phyloP scores from a whole-genome alignment of 495 filamentous ascomycete genomes.

The Penicillium angulare region DNA sequence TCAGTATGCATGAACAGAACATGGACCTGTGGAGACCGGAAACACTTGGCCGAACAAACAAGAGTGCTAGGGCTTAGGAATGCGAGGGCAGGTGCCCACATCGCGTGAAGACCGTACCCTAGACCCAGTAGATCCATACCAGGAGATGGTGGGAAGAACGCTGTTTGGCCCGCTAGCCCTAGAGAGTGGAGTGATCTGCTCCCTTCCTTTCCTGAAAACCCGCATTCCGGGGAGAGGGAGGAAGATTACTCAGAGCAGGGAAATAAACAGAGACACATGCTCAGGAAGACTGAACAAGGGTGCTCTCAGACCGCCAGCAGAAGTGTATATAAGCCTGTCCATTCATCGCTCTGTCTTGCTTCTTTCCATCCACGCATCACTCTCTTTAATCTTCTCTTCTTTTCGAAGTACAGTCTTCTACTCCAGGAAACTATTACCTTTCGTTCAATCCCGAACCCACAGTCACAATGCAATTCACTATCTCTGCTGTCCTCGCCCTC shows the following conservation, averaged over 20 bases:
- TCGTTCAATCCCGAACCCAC: constrained; percentile 38
- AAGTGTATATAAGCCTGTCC: constrained; percentile 37
- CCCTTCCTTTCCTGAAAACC: constrained; percentile 25
- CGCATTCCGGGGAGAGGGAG: constrained; percentile 31
- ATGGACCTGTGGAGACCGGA: neutral
- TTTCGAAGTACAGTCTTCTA: constrained; percentile 25
- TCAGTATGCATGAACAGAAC: no score
- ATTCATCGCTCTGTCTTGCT: constrained; percentile 11
- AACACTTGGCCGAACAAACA: neutral
- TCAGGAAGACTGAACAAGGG: constrained; percentile 8
- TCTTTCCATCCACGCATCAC: constrained; percentile 38
- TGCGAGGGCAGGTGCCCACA: constrained; percentile 8
- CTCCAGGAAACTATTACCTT: constrained; percentile 15
- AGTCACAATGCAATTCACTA: constrained; percentile 35
- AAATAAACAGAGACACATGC: constrained; percentile 8
- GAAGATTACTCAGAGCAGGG: constrained; percentile 10
- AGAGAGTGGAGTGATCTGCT: constrained; percentile 20
- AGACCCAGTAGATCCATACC: constrained; percentile 35
- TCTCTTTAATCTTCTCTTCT: constrained; percentile 29
- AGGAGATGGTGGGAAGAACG: constrained; percentile 8
- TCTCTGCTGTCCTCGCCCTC: constrained; percentile 23
- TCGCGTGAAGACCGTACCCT: constrained; percentile 15
- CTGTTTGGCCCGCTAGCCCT: constrained; percentile 11
- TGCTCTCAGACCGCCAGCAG: constrained; percentile 24
- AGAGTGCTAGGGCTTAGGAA: constrained; percentile 9